These are phyloP conservation scores for Rubia peregrina DNA, from an alignment of 305 asterid genomes.

Conservation along the genomic window DNA sequence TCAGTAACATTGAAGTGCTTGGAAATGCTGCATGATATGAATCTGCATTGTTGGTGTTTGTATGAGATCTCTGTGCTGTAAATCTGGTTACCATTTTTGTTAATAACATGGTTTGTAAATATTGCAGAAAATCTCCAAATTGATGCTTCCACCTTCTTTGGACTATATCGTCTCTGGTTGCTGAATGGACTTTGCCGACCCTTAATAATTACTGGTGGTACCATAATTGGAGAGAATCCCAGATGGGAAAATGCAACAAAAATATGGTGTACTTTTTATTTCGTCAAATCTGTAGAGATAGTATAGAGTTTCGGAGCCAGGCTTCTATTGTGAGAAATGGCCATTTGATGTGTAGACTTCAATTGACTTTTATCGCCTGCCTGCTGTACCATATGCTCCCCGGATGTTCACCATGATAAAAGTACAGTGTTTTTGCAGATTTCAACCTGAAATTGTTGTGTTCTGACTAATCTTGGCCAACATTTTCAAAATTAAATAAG, in stretches of 20 bases:
- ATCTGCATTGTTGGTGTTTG: neutral
- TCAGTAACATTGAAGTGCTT: neutral
- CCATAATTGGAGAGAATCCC: neutral
- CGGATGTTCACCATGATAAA: neutral
- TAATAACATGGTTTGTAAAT: neutral
- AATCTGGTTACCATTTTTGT: neutral
- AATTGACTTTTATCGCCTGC: conserved; percentile 14
- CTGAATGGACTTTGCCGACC: neutral
- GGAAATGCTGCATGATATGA: neutral
- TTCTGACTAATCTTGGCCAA: neutral
- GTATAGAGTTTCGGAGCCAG: conserved; percentile 15
- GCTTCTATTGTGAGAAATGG: conserved; percentile 12
- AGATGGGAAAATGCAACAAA: conserved; percentile 19
- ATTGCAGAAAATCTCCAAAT: conserved; percentile 9
- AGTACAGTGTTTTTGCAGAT: conserved; percentile 17
- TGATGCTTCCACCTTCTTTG: neutral
- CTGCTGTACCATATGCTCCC: conserved; percentile 20
- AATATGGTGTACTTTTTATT: conserved; percentile 5
- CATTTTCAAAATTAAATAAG: neutral
- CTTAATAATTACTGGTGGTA: neutral
- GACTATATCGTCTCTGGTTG: neutral
- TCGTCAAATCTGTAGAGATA: conserved; percentile 13
- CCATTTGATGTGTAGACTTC: conserved; percentile 12
- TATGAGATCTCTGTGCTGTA: neutral
- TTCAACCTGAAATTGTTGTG: neutral